These are phyloP conservation scores for Phaffia australis DNA, from an alignment of 768 basidiomycete genomes.

Conservation along the genomic window DNA sequence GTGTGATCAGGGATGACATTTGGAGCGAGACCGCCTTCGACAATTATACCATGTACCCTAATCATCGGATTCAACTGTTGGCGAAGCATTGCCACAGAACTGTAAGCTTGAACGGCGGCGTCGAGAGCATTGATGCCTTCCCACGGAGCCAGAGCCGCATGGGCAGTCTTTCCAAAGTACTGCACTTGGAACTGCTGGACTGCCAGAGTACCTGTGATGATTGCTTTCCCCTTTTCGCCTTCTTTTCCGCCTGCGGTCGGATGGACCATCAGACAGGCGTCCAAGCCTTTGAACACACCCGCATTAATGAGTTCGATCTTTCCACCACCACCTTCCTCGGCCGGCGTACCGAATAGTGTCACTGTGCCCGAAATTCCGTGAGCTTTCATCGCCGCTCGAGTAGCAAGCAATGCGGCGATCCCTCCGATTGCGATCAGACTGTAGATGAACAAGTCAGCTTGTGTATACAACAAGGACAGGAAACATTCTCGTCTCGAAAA, in stretches of 20 bases:
- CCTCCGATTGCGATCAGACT: constrained; percentile 31
- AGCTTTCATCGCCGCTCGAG: constrained; percentile 28
- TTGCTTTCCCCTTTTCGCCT: background rate
- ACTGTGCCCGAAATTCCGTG: constrained; percentile 28
- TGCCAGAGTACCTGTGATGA: constrained; percentile 4
- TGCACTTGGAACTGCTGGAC: constrained; percentile 16
- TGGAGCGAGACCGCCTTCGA: constrained; percentile 55
- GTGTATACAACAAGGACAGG: background rate
- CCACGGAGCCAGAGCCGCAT: constrained; percentile 28
- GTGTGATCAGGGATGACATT: constrained; percentile 70
- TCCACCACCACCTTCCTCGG: constrained; percentile 33
- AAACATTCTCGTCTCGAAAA: too few species aligned
- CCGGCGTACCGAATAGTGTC: constrained; percentile 31
- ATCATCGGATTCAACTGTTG: constrained; percentile 78
- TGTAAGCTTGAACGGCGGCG: constrained; percentile 76
- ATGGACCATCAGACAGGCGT: constrained; percentile 32
- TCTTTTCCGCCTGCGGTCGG: constrained; percentile 11
- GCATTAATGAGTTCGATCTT: constrained; percentile 29
- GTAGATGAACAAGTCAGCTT: background rate
- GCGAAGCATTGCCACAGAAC: constrained; percentile 62
- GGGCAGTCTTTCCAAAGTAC: constrained; percentile 29
- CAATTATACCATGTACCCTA: constrained; percentile 65
- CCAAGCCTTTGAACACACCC: constrained; percentile 29
- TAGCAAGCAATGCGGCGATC: constrained; percentile 27
- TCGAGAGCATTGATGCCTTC: constrained; percentile 41